Base-by-base conservation (phyloP, 176 grass and related monocot species). In the Urochloa ruziziensis region DNA sequence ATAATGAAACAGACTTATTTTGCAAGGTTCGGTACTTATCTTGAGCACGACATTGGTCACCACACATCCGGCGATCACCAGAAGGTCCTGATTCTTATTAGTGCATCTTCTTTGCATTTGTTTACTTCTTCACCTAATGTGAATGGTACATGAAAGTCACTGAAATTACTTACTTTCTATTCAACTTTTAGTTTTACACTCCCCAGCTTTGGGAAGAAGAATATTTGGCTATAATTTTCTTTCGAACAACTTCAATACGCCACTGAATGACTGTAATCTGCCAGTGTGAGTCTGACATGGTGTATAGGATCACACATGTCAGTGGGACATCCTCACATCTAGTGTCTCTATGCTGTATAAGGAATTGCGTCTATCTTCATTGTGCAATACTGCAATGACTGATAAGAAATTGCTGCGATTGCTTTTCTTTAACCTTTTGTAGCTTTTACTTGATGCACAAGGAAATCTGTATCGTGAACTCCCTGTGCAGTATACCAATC, bases 1-100 rank as follows among this genome's bases (percentile, higher is more conserved):
- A 99, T 91, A 82, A 99, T 99, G 67, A 96, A 96, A 77, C 93
- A 94, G 33, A 89, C 92, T 85, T 99, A 99, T 83, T 40, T 91
- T 66, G 57, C 89, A 74, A 92, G 86, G 85, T 99, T 92, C 49
- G 83, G 88, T 74, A 67, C 83, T 86, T 89, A 94, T 73, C 89
- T 96, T 37, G 97, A 99, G 67, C 93, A 92, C 24, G 97, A 99
- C 80, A 76, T 99, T 85, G 78, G 70, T 53, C 86, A 60, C 23
- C 83, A 68, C 42, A 81, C 97, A 61, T 79, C 89, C 16, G 89
- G 93, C 10, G 93, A 99, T 63, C 97, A 99, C 73, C 93, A 96
- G 88, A 99, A 99, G 93, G 97, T 96, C 63, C 27, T 80, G 24
- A 43, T 68, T 80, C 69, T 82, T 78, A 62, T 46, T 68, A 67